Base-by-base conservation (phyloP, 805 yeast genomes). In the Candida xiaguanensis region DNA sequence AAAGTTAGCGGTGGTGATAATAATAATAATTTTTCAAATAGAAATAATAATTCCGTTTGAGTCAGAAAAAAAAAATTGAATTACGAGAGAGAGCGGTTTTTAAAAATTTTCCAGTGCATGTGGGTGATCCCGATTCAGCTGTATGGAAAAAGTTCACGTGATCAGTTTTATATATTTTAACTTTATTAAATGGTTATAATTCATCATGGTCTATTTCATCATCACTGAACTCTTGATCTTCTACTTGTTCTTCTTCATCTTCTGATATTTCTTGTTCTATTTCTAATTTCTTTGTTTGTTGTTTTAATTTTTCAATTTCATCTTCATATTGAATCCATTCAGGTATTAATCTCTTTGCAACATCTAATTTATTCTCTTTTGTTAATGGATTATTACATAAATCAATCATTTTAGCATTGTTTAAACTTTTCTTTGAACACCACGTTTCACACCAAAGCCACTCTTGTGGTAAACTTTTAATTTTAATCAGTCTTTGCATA, bases 391-490 rank as follows among this genome's bases (percentile, higher is more conserved):
- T 86, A 56, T 84, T 84, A 61, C 95, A 87, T 44, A 87, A 63
- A 52, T 87, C 95, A 45, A 87, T 84, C 8, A 90, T 83, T 55
- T 80, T 84, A 2, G 95, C 95, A 0, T 64, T 62, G 39, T 56
- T 56, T 42, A 82, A 61, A 24, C 77, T 64, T 36, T 73, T 82
- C 46, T 80, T 85, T 22, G 80, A 70, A 58, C 95, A 85, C 95
- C 95, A 87, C 0, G 95, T 87, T 53, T 87, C 95, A 61, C 95
- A 88, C 95, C 95, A 88, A 27, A 86, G 64, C 95, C 95, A 87
- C 32, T 85, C 90, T 48, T 82, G 82, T 3, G 88, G 85, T 31
- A 87, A 65, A 7, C 93, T 81, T 51, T 67, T 75, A 14, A 88
- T 88, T 36, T 81, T 82, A 22, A 91, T 59, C 20, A 61, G 58